Evolutionary conservation across 352 stramenopile genomes (phyloP), one percentile per base, ranked within the genome.

Genomic region (Phytophthora tentaculata): DNA sequence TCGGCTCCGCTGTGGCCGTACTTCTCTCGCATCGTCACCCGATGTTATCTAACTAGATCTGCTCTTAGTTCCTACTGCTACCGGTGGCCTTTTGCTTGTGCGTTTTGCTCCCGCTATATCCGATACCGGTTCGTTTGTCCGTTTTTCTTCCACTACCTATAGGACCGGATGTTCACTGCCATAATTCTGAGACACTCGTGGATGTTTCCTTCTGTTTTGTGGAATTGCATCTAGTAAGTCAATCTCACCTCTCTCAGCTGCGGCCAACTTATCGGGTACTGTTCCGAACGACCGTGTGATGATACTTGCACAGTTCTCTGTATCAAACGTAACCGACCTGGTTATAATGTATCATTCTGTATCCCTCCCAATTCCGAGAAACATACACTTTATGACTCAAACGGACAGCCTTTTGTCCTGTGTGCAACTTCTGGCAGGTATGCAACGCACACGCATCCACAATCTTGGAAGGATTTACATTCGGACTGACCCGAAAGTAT

Each of bases 351-450:
- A 60, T 5, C 35, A 20, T 50, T 60, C 49, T 14, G 37, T 60
- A 41, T 60, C 37, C 16, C 50, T 22, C 8, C 14, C 26, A 10
- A 60, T 60, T 12, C 32, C 41, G 7, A 49, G 35, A 22, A 59
- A 59, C 9, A 20, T 32, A 23, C 37, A 60, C 22, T 60, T 61
- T 5, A 44, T 20, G 29, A 44, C 28, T 23, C 44, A 32, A 24
- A 45, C 44, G 8, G 56, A 52, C 29, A 64, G 12, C 16, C 43
- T 56, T 14, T n/a, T 56, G 56, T 50, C 45, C 19, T 50, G 49
- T 9, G 26, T 6, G 24, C n/a, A 2, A n/a, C 44, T 19, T 39
- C 56, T 20, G 56, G 56, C 5, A 63, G 20, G 20, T 63, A 12
- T 10, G 29, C 56, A 19, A 56, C 55, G 44, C 43, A 49, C 5